phyloP scores from a whole-genome alignment of 306 rosid genomes.

The Ormosia emarginata region DNA sequence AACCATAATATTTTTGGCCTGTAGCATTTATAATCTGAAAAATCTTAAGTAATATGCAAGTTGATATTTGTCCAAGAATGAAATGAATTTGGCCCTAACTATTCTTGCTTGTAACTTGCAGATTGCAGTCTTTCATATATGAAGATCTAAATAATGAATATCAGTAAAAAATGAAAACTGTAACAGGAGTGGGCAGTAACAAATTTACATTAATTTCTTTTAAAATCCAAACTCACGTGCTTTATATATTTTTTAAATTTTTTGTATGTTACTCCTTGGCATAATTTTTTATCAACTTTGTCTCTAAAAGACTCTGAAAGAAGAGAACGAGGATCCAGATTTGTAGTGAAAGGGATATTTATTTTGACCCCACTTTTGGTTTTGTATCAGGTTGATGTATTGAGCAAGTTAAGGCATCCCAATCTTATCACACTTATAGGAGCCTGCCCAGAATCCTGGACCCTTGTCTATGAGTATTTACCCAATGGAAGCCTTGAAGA shows the following conservation, averaged over 20 bases:
- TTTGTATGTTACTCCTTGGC: background rate
- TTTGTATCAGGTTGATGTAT: constrained; percentile 70
- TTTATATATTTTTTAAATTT: background rate
- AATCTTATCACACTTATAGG: constrained; percentile 83
- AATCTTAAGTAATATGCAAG: background rate
- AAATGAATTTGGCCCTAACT: background rate
- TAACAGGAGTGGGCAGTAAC: background rate
- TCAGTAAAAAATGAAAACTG: background rate
- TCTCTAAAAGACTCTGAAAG: background rate
- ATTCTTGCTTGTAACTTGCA: background rate
- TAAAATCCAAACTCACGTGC: background rate
- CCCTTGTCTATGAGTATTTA: constrained; percentile 78
- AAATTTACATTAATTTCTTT: background rate
- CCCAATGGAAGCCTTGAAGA: constrained; percentile 93
- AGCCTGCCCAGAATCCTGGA: constrained; percentile 74
- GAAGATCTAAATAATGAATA: background rate
- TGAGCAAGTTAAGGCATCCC: constrained; percentile 81
- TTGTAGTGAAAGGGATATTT: background rate
- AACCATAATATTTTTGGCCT: background rate
- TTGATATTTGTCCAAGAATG: background rate
- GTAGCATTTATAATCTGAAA: background rate
- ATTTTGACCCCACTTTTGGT: constrained; percentile 5
- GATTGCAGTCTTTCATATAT: background rate
- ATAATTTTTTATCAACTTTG: background rate
- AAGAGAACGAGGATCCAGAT: background rate